Evolutionary conservation across 495 filamentous ascomycete genomes (phyloP).

Genomic region (Aspergillus diversus): DNA sequence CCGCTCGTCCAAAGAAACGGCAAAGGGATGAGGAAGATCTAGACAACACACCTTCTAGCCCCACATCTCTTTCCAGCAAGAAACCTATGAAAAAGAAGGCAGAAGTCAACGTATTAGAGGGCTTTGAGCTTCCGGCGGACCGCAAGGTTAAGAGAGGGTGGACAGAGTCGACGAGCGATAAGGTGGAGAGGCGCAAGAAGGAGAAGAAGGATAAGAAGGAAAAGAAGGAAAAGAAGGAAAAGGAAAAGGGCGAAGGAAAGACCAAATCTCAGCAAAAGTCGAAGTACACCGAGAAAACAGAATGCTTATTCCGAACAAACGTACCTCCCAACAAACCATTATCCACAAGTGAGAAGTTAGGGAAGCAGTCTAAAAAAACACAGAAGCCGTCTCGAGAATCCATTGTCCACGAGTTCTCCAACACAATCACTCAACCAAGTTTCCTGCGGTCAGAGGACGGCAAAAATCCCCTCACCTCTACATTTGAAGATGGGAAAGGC

Average conservation of each 20-base stretch:
- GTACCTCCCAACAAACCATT: slow-evolving; percentile 63
- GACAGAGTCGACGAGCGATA: slow-evolving; percentile 66
- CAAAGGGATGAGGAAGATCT: slow-evolving; percentile 42
- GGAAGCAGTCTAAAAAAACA: slow-evolving; percentile 51
- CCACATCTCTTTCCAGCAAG: slow-evolving; percentile 29
- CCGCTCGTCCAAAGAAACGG: slow-evolving; percentile 65
- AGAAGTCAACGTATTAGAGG: slow-evolving; percentile 64
- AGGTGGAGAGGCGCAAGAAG: slow-evolving; percentile 53
- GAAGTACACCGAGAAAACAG: slow-evolving; percentile 75
- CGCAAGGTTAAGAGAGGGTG: slow-evolving; percentile 89
- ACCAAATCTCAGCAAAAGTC: slow-evolving; percentile 65
- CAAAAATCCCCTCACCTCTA: slow-evolving; percentile 35
- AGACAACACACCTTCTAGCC: slow-evolving; percentile 27
- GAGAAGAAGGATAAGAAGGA: slow-evolving; percentile 53
- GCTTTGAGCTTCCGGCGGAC: slow-evolving; percentile 70
- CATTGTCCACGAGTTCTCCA: slow-evolving; percentile 80
- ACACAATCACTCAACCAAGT: slow-evolving; percentile 73
- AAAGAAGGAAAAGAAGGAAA: slow-evolving; percentile 52
- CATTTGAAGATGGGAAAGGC: slow-evolving; percentile 70
- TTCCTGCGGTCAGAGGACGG: slow-evolving; percentile 63
- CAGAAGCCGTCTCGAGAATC: slow-evolving; percentile 58
- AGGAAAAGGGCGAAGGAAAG: slow-evolving; percentile 56
- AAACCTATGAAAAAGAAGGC: slow-evolving; percentile 67
- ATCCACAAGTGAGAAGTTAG: slow-evolving; percentile 42
- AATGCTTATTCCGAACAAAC: slow-evolving; percentile 82